Base-by-base conservation (phyloP, 371 early-diverging fungal species). In the Coemansia sp. region DNA sequence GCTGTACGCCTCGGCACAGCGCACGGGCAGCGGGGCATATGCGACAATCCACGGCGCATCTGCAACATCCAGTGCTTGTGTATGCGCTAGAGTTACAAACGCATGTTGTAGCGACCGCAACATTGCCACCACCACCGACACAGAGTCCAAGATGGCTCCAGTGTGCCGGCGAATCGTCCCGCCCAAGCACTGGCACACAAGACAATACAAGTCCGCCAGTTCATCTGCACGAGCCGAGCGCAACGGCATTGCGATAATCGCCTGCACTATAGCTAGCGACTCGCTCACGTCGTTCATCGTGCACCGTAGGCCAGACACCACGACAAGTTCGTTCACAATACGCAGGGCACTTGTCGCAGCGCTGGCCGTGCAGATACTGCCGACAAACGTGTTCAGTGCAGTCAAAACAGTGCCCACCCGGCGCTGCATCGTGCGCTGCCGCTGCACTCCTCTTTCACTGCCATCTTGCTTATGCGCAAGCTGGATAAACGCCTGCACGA, bases 101-200 rank as follows among this genome's bases (percentile, higher is more conserved):
- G 76, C 69, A 32, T 80, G 79, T 6, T 80, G 29, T 52, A 80
- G 44, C 6, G 53, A 12, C n/a, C 81, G 70, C 28, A 80, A 26
- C 1, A 63, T 19, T 2, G 59, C 53, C 3, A 63, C 55, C 11
- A 78, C 52, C 9, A 69, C 26, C 8, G 81, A 65, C 5, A 77
- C 26, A 8, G 67, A 61, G 44, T 61, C 71, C 62, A 79, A 53
- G 3, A 69, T 66, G 0, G 58, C 28, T 19, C 61, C 55, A 4
- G 70, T 65, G 58, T 74, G 71, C 48, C 65, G 65, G 49, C 69
- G 68, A 13, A 68, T 29, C 21, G 71, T 48, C 3, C 59, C 55
- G 29, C 77, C 55, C 23, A 76, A 51, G 5, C 58, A 21, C 49
- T 54, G 61, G n/a, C 77, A 76, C 15, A 59, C 57, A 32, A 49